Conservation (phyloP, 1,139 yeast species). For the Kodamaea sp. region DNA sequence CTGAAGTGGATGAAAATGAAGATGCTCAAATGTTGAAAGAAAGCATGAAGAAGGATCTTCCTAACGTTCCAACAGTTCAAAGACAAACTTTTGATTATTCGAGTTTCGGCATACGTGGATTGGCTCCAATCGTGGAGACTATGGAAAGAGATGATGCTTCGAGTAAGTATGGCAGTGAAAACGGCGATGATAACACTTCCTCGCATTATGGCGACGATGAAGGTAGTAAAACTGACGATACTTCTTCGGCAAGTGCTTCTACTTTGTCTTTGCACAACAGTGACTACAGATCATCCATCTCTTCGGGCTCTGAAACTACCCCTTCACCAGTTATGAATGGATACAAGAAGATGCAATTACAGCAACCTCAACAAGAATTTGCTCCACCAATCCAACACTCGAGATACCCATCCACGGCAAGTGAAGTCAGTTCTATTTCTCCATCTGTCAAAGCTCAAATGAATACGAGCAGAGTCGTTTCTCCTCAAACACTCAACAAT, state of each 20-base stretch:
- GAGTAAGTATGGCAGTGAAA: conserved; percentile 36
- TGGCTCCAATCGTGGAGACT: conserved; percentile 40
- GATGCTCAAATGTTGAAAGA: conserved; percentile 6
- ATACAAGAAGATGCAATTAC: conserved; percentile 11
- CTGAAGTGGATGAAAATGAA: conserved; percentile 14
- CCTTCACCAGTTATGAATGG: conserved; percentile 15
- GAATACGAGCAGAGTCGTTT: neutral
- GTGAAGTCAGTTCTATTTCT: conserved; percentile 14
- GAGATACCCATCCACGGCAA: conserved; percentile 12
- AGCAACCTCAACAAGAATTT: conserved; percentile 3
- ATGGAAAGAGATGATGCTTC: conserved; percentile 26
- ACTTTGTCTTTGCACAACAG: conserved; percentile 42
- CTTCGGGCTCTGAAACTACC: conserved; percentile 15
- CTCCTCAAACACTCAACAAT: neutral
- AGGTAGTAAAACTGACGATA: conserved; percentile 19
- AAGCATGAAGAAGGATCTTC: conserved; percentile 6
- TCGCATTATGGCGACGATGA: conserved; percentile 18
- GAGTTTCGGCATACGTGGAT: conserved; percentile 35
- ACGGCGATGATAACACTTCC: conserved; percentile 18
- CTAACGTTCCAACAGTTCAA: conserved; percentile 10
- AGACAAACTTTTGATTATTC: conserved; percentile 22
- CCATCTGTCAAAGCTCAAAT: conserved; percentile 10
- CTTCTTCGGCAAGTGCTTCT: conserved; percentile 33
- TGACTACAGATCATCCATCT: conserved; percentile 29
- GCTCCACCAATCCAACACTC: conserved; percentile 2